Base-by-base conservation (phyloP, 805 yeast genomes). In the Ogataea siamensis region DNA sequence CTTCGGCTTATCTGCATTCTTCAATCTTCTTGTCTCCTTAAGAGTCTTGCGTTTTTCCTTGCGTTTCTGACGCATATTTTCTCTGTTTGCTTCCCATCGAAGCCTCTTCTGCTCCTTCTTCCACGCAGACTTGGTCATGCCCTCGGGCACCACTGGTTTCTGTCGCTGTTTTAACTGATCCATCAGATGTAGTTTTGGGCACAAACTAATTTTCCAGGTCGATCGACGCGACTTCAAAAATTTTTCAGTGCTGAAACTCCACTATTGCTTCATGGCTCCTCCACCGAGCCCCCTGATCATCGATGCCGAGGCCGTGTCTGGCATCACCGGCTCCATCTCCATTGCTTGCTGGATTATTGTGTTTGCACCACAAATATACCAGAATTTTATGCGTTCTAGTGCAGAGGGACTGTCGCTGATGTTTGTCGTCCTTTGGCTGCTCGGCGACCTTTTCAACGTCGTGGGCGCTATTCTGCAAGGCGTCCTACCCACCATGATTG, bases 301-400 rank as follows among this genome's bases (percentile, higher is more conserved):
- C 38, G 82, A 78, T 47, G 79, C 86, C 12, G 76, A 77, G 47
- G 85, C 85, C 12, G 77, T 84, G 13, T 78, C 87, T 54, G 93
- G 91, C 5, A 82, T 85, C 39, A 78, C 84, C 13, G 86, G 85
- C 18, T 87, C 95, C 9, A 87, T 93, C 23, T 91, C 98, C 13
- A 76, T 91, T 32, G 95, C 97, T 11, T 93, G 97, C 60, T 91
- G 99, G 99, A 83, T 93, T 43, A 89, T 93, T 33, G 99, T 91
- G 12, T 91, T 93, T 69, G 94, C 95, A 25, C 98, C 98, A 8
- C 98, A 91, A 58, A 83, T 93, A 30, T 89, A 87, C 61, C 97
- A 93, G 57, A 91, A 89, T 59, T 88, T 86, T 55, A 71, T 73
- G 44, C 68, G 98, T 55, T 81, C 86, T 60, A 79, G 88, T 23